phyloP scores from a whole-genome alignment of 2,329 filamentous ascomycete species.

The Colletotrichum sp. region DNA sequence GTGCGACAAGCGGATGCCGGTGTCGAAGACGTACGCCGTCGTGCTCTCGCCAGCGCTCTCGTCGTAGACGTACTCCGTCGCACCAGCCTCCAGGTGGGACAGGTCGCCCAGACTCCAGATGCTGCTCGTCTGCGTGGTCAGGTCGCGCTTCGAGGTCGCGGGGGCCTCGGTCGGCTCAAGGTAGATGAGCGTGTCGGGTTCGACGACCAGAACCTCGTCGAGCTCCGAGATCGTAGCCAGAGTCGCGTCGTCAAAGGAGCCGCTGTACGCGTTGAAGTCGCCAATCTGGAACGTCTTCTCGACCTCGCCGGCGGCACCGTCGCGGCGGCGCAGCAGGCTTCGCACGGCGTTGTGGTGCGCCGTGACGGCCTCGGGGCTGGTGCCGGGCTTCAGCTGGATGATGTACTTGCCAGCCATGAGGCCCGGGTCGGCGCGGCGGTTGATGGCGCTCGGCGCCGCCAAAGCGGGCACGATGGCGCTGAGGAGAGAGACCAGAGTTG shows the following conservation, averaged over 20 bases:
- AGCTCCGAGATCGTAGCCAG: constrained; percentile 41
- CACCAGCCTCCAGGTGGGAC: constrained; percentile 41
- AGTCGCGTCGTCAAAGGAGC: constrained; percentile 43
- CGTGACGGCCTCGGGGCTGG: constrained; percentile 27
- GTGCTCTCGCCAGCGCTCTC: constrained; percentile 22
- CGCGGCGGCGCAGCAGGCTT: constrained; percentile 36
- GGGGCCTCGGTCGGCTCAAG: background rate
- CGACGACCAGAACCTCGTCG: constrained; percentile 35
- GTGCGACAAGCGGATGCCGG: constrained; percentile 44
- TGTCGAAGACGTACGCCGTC: constrained; percentile 48
- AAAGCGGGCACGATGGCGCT: background rate
- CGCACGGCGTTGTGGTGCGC: constrained; percentile 32
- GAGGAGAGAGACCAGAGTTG: background rate
- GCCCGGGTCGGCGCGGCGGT: background rate
- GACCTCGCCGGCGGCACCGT: constrained; percentile 31
- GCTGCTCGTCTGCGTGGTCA: constrained; percentile 24
- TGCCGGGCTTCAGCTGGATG: constrained; percentile 46
- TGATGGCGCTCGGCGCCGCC: background rate
- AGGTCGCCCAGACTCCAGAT: constrained; percentile 39
- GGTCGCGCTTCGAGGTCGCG: background rate
- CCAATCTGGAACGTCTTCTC: constrained; percentile 26
- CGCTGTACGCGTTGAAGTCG: constrained; percentile 45
- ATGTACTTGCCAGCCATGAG: constrained; percentile 48
- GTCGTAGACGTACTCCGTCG: constrained; percentile 32
- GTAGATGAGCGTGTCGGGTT: constrained; percentile 29